Evolutionary conservation across 495 filamentous ascomycete genomes (phyloP).

Genomic region (Penicillium daleae): DNA sequence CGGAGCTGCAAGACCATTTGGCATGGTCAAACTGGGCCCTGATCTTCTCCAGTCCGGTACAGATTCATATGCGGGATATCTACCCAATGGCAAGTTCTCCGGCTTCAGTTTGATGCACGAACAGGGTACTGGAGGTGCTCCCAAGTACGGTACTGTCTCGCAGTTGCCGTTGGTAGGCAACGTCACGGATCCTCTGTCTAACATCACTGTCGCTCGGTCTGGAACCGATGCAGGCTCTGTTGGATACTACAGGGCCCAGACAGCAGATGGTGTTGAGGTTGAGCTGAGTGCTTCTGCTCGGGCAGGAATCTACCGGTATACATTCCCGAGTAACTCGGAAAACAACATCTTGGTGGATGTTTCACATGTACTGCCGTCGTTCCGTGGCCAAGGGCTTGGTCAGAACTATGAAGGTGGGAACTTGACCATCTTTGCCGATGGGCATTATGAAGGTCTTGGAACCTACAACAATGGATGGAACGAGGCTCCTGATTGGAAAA

Average conservation of each 20-base stretch:
- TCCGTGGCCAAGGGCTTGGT: constrained; percentile 58
- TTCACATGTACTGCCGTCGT: constrained; percentile 70
- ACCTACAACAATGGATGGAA: constrained; percentile 70
- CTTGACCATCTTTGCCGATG: constrained; percentile 53
- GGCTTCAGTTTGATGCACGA: constrained; percentile 78
- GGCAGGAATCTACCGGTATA: constrained; percentile 66
- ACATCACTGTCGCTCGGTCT: constrained; percentile 55
- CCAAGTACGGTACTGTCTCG: constrained; percentile 71
- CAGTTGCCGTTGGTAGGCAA: constrained; percentile 64
- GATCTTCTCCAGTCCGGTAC: constrained; percentile 54
- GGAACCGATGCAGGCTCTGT: constrained; percentile 57
- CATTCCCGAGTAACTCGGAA: constrained; percentile 49
- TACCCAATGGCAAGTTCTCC: constrained; percentile 60
- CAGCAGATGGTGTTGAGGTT: constrained; percentile 57
- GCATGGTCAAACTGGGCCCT: constrained; percentile 72
- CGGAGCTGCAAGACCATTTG: constrained; percentile 66
- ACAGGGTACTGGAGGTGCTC: constrained; percentile 73
- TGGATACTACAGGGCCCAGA: constrained; percentile 64
- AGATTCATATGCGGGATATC: constrained; percentile 70
- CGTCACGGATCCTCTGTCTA: constrained; percentile 58
- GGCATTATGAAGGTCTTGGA: constrained; percentile 66
- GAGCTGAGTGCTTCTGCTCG: constrained; percentile 65
- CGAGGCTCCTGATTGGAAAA: constrained; percentile 60
- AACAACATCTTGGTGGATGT: constrained; percentile 67
- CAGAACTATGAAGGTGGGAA: constrained; percentile 71